Evolutionary conservation across 352 stramenopile species (phyloP), one percentile per base, ranked within the genome.

Genomic region (Phytophthora parvispora): DNA sequence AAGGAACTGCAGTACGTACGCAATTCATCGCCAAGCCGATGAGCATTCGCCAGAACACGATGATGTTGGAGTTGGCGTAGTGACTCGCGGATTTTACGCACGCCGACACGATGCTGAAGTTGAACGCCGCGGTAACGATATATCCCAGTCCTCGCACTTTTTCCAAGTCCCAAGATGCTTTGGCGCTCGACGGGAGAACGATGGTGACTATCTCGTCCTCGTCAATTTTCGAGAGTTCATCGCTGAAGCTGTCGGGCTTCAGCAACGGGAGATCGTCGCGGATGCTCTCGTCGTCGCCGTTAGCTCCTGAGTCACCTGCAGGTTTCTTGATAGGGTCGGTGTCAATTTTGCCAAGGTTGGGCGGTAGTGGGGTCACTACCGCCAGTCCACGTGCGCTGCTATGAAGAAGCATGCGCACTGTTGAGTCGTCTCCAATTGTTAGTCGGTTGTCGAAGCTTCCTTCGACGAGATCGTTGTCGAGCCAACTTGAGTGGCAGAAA

Each of bases 21-120:
- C 61, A 83, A 57, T 89, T 92, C 42, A 92, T 54, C 0, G 60
- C 25, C 27, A 78, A 76, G 0, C 69, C 80, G 43, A 92, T 60
- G 16, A 75, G n/a, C 22, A 80, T 80, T 13, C 82, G 74, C 84
- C 84, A 92, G 24, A 91, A 81, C 1, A 83, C 76, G 0, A 65
- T 72, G 22, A 86, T 75, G 42, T 90, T 76, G 18, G 84, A 84
- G 18, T 71, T 67, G n/a, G 84, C 54, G 31, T 73, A 57, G 24
- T 68, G 65, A 22, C 79, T 86, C 6, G 77, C 73, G 50, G 71
- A 81, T 57, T 92, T 92, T 68, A 91, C 60, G 53, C 82, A 84
- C 5, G 56, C 65, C 5, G 82, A 89, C 24, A 84, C 82, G 64
- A 88, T 70, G 51, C 84, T 92, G 64, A 90, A 89, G 61, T 78